phyloP scores from a whole-genome alignment of 768 basidiomycete genomes.

The Auricularia cornea region DNA sequence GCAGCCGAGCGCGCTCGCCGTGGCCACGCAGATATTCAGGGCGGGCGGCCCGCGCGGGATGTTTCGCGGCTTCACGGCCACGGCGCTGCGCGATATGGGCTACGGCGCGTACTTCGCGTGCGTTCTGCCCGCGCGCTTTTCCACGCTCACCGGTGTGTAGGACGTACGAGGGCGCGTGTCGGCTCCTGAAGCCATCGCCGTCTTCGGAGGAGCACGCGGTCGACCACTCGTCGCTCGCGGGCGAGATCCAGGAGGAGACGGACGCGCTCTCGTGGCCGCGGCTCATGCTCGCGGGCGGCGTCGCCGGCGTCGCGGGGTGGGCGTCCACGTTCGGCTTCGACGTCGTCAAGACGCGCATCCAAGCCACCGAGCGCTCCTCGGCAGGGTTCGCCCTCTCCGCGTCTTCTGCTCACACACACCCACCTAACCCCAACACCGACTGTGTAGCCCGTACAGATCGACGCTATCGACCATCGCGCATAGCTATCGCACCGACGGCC shows the following conservation, averaged over 20 bases:
- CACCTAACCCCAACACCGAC: neutral
- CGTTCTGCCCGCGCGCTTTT: conserved; percentile 15
- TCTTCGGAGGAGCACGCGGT: neutral
- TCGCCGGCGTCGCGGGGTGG: conserved; percentile 76
- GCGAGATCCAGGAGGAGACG: conserved; percentile 33
- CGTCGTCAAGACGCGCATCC: conserved; percentile 84
- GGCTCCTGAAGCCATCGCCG: conserved; percentile 30
- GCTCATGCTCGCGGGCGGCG: conserved; percentile 63
- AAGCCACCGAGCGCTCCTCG: conserved; percentile 33
- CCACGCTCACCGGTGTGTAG: conserved; percentile 5
- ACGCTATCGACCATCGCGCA: conserved; percentile 49
- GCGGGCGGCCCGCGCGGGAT: conserved; percentile 54
- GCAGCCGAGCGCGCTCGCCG: conserved; percentile 37
- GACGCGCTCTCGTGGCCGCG: conserved; percentile 40
- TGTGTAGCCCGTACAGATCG: conserved; percentile 50
- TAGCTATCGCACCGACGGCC: conserved; percentile 58
- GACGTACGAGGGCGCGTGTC: conserved; percentile 60
- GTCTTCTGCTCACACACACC: neutral
- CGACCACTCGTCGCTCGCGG: conserved; percentile 30
- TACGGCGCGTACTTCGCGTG: conserved; percentile 80
- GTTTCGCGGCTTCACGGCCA: conserved; percentile 69
- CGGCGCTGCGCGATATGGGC: conserved; percentile 67
- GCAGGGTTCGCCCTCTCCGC: neutral
- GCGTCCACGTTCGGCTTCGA: conserved; percentile 78
- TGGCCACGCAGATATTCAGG: conserved; percentile 49